phyloP scores from a whole-genome alignment of 1,284 basidiomycete genomes.

The Pisolithus thermaeus region DNA sequence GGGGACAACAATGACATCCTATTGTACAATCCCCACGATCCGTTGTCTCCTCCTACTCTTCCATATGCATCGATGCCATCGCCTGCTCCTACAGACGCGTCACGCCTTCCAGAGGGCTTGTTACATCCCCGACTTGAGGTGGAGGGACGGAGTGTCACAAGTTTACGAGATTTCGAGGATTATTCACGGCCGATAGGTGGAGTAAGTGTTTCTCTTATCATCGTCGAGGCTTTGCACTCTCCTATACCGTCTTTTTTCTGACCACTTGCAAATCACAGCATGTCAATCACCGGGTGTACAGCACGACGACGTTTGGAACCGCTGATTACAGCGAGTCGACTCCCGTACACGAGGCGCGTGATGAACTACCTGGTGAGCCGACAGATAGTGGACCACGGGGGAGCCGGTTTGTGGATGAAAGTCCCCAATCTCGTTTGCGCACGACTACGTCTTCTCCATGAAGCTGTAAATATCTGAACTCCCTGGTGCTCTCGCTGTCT shows the following conservation, averaged over 20 bases:
- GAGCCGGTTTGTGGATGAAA: conserved; percentile 11
- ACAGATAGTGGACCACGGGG: conserved; percentile 1
- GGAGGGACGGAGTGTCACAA: conserved; percentile 31
- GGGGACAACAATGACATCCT: not conserved
- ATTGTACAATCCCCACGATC: conserved; percentile 1
- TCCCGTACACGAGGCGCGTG: conserved; percentile 2
- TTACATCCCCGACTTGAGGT: conserved; percentile 31
- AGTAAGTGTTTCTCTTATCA: conserved; percentile 22
- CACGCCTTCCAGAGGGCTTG: conserved; percentile 31
- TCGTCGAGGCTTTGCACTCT: not conserved
- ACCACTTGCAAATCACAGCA: conserved; percentile 18
- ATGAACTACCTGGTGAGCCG: not conserved
- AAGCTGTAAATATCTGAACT: too few relatives aligned
- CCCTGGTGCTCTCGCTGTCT: too few relatives aligned
- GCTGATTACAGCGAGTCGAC: conserved; percentile 19
- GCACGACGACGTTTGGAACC: conserved; percentile 35
- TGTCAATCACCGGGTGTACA: conserved; percentile 34
- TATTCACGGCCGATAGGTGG: conserved; percentile 40
- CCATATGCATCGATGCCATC: conserved; percentile 24
- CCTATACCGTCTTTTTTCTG: not conserved
- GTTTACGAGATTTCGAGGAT: conserved; percentile 39
- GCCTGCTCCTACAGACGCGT: conserved; percentile 33
- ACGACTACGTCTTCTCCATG: not conserved
- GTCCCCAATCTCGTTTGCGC: not conserved
- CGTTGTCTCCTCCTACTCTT: not conserved